Evolutionary conservation across 2,329 filamentous ascomycete species (phyloP), one percentile per base, ranked within the genome.

Genomic region (Triangularia verruculosa): DNA sequence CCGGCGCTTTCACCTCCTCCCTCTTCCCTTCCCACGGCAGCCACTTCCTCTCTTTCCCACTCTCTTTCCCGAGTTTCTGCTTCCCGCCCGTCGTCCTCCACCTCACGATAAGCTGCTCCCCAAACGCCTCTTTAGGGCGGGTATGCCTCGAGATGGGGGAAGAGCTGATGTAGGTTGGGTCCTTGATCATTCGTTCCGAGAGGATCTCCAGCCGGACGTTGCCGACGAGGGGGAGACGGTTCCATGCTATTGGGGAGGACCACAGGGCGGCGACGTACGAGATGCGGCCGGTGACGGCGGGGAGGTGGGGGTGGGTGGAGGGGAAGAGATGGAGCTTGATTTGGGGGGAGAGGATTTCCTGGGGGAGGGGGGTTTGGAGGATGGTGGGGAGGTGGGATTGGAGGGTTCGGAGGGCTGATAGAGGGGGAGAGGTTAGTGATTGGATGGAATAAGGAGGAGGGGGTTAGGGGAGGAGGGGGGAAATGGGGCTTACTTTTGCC

Each of bases 171-270:
- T 11, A 39, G 34, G 6, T 12, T 5, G 78, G 80, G 67, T 82
- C 83, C 65, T 86, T 84, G 63, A 89, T 86, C 85, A 99, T 95
- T 70, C 94, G 90, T 80, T 97, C 93, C 12, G 91, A 94, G 17
- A 96, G 77, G 59, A 99, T 95, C 70, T 92, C 88, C 11, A 99
- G 84, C 70, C 88, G 89, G 53, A 97, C 92, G 72, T 97, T 96
- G 69, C 94, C 93, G 30, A 97, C 85, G 20, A 98, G 86, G 2
- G 95, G 95, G 1, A 99, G 84, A 27, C 91, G 87, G 72, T 96
- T 96, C 95, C 95, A 99, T 28, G 93, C 94, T 59, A 99, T 89
- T 0, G 95, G 95, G 0, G 93, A 93, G 0, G 95, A 97, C 93
- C 93, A 98, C 39, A 99, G 82, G 2, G 95, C 95, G 17, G 95